These are phyloP conservation scores for Calonectria hawksworthii DNA, from an alignment of 2,329 filamentous ascomycete species.

Conservation along the genomic window DNA sequence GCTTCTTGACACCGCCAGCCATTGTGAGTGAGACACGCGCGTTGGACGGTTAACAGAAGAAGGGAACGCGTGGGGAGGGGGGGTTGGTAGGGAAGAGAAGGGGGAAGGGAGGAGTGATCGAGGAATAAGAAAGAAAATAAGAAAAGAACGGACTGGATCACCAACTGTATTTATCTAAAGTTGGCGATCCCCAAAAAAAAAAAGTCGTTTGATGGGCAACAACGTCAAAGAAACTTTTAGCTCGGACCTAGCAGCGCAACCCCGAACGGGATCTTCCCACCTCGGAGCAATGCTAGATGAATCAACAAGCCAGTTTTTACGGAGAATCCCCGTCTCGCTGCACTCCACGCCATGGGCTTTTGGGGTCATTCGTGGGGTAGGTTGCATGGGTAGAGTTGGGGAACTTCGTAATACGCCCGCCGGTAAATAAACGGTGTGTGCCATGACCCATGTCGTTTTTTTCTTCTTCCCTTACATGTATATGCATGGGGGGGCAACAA, in stretches of 20 bases:
- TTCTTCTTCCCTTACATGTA: background rate
- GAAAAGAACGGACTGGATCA: background rate
- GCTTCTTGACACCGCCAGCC: constrained; percentile 67
- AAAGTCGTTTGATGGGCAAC: background rate
- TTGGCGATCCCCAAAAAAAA: background rate
- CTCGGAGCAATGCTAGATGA: background rate
- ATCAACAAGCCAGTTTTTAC: background rate
- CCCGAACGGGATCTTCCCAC: constrained; percentile 2
- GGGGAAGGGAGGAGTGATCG: background rate
- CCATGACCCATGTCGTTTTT: background rate
- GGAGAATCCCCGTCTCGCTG: constrained; percentile 7
- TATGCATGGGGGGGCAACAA: background rate
- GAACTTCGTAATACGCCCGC: background rate
- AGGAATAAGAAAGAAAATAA: background rate
- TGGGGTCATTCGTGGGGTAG: constrained; percentile 8
- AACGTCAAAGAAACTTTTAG: background rate
- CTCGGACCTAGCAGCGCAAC: constrained; percentile 1
- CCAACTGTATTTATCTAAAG: constrained; percentile 3
- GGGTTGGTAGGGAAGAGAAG: no score
- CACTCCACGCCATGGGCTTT: background rate
- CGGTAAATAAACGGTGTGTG: background rate
- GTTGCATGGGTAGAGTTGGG: background rate
- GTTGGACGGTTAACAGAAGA: background rate
- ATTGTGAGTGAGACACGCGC: constrained; percentile 51
- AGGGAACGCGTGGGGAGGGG: no score